phyloP scores from a whole-genome alignment of 2,329 filamentous ascomycete species.

The Fusarium nygamai region DNA sequence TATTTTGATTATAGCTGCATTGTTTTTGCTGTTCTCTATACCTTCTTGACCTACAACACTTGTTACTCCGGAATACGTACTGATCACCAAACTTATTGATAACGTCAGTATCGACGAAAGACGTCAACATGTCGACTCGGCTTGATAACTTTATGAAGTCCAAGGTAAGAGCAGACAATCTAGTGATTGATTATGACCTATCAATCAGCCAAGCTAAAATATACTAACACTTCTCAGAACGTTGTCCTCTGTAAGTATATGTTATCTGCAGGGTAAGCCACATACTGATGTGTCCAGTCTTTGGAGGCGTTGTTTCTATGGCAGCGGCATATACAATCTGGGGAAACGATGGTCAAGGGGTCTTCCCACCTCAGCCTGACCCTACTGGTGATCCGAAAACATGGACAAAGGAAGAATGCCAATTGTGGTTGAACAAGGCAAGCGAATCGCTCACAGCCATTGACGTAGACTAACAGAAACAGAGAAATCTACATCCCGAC shows the following conservation, averaged over 20 bases:
- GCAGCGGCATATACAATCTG: slow-evolving; percentile 82
- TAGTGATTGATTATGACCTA: rapidly evolving
- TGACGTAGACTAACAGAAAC: not conserved
- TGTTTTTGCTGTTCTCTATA: not conserved
- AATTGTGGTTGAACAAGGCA: slow-evolving; percentile 83
- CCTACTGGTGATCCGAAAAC: slow-evolving; percentile 76
- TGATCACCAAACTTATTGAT: not conserved
- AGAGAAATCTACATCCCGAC: slow-evolving; percentile 60
- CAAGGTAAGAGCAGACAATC: slow-evolving; percentile 21
- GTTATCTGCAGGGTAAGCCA: slow-evolving; percentile 33
- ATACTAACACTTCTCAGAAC: slow-evolving; percentile 59
- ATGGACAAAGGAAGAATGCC: slow-evolving; percentile 85
- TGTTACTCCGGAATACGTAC: not conserved
- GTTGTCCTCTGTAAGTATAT: slow-evolving; percentile 70
- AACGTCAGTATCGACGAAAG: not conserved
- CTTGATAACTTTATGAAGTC: slow-evolving; percentile 41
- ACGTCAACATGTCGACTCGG: slow-evolving; percentile 31
- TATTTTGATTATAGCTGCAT: not conserved
- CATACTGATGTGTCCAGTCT: slow-evolving; percentile 21
- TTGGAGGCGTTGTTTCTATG: slow-evolving; percentile 29
- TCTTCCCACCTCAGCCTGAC: slow-evolving; percentile 80
- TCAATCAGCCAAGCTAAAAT: not conserved
- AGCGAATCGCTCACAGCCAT: slow-evolving; percentile 10
- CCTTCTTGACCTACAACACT: not conserved
- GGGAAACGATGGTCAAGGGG: slow-evolving; percentile 69